Conservation (phyloP, 2,329 filamentous ascomycete species). For the Alternaria alternata region DNA sequence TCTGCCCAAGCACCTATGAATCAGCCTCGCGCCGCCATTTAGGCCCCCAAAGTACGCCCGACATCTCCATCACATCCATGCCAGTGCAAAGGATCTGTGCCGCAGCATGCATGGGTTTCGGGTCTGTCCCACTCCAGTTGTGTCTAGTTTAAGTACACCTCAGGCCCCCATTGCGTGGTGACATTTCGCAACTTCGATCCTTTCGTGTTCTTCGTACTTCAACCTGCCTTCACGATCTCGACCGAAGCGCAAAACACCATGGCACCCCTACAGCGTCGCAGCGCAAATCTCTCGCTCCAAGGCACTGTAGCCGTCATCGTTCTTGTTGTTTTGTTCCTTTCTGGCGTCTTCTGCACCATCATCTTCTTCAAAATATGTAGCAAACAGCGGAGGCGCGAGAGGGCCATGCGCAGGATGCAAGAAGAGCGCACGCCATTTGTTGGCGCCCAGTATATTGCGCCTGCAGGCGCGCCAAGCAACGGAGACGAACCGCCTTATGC, state of each 20-base stretch:
- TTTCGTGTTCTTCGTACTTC: background rate
- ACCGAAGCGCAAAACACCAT: conserved; percentile 4
- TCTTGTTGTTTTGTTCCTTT: conserved; percentile 1
- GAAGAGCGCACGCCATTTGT: conserved; percentile 14
- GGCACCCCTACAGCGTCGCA: conserved; percentile 17
- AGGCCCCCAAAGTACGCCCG: conserved; percentile 14
- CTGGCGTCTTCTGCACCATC: conserved; percentile 11
- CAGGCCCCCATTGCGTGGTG: background rate
- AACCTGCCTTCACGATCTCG: background rate
- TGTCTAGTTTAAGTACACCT: background rate
- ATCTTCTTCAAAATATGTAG: conserved; percentile 16
- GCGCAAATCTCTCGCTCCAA: conserved; percentile 1
- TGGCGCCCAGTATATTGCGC: background rate
- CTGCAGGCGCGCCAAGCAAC: conserved; percentile 4
- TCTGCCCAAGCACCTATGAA: background rate
- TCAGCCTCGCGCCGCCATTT: conserved; percentile 8
- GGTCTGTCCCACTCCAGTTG: background rate
- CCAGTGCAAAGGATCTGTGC: background rate
- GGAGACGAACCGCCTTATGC: background rate
- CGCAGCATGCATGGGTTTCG: background rate
- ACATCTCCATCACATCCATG: conserved; percentile 1
- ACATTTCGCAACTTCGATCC: background rate
- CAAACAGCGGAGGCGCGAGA: conserved; percentile 18
- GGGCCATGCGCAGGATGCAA: conserved; percentile 15
- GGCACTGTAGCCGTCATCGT: conserved; percentile 5